Evolutionary conservation across 2,329 filamentous ascomycete genomes (phyloP), one percentile per base, ranked within the genome.

Genomic region (Calonectria crousiana): DNA sequence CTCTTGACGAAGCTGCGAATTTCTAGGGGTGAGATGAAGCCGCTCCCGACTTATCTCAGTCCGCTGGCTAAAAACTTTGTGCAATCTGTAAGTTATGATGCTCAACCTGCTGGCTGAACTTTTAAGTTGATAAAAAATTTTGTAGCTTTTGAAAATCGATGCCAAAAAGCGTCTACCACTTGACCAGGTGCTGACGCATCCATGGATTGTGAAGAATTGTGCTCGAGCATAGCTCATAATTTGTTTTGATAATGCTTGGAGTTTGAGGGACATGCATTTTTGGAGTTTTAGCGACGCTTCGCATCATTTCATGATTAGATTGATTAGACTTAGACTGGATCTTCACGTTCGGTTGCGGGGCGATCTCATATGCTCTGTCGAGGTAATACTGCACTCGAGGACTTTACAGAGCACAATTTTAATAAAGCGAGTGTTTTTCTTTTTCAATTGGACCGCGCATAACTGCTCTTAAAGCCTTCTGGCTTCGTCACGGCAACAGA

Each of bases 121-220:
- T 5, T n/a, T 4, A 18, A 14, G n/a, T 34, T 60, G 36, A 60
- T 26, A 9, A 38, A 38, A n/a, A 69, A 34, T 53, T 53, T 14
- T 4, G 16, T 16, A 80, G 79, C 51, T 80, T 4, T 52, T 80
- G 8, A 73, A 77, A 20, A 49, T 76, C 18, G 76, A 80, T 56
- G 72, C 79, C 2, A 23, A 56, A 6, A 77, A 79, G 34, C 72
- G 79, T 62, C 30, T 80, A 18, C 65, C 76, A 1, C 65, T 80
- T 6, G 67, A 75, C 13, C 41, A 79, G 49, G 74, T 77, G 4
- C 73, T 69, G 16, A 66, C 72, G 5, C 79, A 80, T 49, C 79
- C 79, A 28, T 80, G 78, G 78, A 78, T 80, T 60, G 16, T 75
- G 13, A 77, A 76, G 51, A 26, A 79, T 53, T 79, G 76, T 64